These are phyloP conservation scores for Phialophora verrucosa DNA, from an alignment of 2,329 filamentous ascomycete species.

Conservation along the genomic window DNA sequence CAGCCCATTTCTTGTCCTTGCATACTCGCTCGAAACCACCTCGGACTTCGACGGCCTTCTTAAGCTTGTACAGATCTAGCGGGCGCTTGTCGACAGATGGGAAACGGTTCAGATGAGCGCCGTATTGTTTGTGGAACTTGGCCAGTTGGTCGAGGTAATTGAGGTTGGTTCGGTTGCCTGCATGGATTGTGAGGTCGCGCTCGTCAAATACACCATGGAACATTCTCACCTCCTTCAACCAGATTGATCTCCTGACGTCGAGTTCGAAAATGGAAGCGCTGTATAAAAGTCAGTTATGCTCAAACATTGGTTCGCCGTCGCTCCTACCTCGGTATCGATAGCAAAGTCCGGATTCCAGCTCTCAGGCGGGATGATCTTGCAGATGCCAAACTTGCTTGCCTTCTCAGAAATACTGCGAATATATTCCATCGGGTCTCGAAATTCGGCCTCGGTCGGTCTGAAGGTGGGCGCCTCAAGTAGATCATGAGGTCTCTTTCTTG, in stretches of 20 bases:
- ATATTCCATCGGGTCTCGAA: conserved; percentile 91
- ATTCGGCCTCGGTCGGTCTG: conserved; percentile 88
- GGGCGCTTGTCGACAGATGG: conserved; percentile 98
- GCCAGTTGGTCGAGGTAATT: conserved; percentile 93
- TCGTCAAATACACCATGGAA: conserved; percentile 28
- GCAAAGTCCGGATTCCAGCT: conserved; percentile 94
- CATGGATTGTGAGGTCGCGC: conserved; percentile 42
- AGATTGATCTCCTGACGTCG: conserved; percentile 96
- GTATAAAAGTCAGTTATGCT: conserved; percentile 27
- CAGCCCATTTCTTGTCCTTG: conserved; percentile 98
- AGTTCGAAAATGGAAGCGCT: conserved; percentile 97
- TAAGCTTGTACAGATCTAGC: conserved; percentile 90
- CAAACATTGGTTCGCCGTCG: neutral
- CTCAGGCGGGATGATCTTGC: conserved; percentile 93
- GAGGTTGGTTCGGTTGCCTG: conserved; percentile 91
- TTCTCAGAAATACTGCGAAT: conserved; percentile 90
- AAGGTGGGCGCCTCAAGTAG: conserved; percentile 90
- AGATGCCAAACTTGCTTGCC: conserved; percentile 85
- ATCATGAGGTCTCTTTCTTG: conserved; percentile 79
- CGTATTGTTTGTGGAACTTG: conserved; percentile 97
- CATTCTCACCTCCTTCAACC: conserved; percentile 86
- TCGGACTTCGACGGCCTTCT: conserved; percentile 93
- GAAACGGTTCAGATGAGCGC: conserved; percentile 89
- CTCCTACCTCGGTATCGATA: conserved; percentile 89
- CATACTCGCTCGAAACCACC: conserved; percentile 97